phyloP scores from a whole-genome alignment of 495 filamentous ascomycete genomes.

The Parathielavia appendiculata region DNA sequence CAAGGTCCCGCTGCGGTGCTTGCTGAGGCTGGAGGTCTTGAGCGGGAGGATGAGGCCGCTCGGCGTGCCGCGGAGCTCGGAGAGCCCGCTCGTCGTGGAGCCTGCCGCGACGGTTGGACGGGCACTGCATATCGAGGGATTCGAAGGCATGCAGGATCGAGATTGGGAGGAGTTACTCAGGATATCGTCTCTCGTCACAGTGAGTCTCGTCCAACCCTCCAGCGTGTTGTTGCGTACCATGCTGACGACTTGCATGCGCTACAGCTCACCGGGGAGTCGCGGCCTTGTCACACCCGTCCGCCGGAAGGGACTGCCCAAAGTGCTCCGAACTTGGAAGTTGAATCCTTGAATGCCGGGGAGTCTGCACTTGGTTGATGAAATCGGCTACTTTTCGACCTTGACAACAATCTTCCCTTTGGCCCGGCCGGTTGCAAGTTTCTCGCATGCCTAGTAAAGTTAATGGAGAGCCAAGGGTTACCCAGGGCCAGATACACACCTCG shows the following conservation, averaged over 20 bases:
- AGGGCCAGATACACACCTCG: slow-evolving; percentile 22
- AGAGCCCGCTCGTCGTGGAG: background rate
- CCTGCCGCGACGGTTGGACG: background rate
- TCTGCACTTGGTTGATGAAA: too few relatives aligned
- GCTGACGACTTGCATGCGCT: background rate
- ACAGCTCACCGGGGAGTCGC: background rate
- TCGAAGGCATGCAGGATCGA: background rate
- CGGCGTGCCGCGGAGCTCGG: background rate
- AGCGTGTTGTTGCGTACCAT: background rate
- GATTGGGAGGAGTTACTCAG: background rate
- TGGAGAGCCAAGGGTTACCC: background rate
- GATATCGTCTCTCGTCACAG: background rate
- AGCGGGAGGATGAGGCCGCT: background rate
- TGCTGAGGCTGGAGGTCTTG: background rate
- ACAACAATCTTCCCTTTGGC: slow-evolving; percentile 39
- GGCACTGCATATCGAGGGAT: background rate
- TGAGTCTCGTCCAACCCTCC: background rate
- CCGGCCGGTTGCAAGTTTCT: slow-evolving; percentile 33
- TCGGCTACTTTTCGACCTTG: slow-evolving; percentile 20
- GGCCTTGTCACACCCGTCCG: background rate
- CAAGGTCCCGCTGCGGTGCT: background rate
- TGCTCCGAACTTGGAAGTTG: too few relatives aligned
- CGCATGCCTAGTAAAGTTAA: slow-evolving; percentile 23
- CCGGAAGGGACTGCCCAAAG: too few relatives aligned
- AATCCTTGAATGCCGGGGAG: too few relatives aligned